These are phyloP conservation scores for Schizothecium vesticola DNA, from an alignment of 495 filamentous ascomycete species.

Conservation along the genomic window DNA sequence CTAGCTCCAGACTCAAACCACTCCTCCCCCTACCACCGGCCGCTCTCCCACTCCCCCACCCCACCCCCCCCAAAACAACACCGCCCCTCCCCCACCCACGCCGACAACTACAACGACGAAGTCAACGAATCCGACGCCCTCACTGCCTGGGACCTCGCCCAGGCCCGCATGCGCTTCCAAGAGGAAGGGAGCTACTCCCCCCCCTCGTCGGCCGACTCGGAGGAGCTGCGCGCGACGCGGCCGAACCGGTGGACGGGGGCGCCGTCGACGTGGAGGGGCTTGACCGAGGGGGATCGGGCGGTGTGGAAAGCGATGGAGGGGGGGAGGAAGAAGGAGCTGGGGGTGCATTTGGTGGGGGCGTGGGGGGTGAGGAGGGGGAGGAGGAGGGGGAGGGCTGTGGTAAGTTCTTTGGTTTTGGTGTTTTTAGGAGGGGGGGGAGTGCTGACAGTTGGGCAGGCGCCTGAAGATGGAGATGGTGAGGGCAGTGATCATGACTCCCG, in stretches of 20 bases:
- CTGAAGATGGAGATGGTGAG: not conserved
- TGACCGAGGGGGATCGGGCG: conserved; percentile 55
- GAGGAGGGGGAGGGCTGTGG: conserved; percentile 15
- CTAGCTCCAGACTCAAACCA: not conserved
- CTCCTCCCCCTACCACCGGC: not conserved
- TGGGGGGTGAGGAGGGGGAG: conserved; percentile 52
- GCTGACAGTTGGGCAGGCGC: not conserved
- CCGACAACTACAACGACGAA: not conserved
- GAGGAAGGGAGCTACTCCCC: not conserved
- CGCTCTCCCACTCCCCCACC: not conserved
- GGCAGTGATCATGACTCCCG: not conserved
- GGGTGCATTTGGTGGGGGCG: conserved; percentile 71
- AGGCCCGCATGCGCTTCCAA: not conserved
- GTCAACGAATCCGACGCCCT: not conserved
- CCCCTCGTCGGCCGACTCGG: conserved; percentile 16
- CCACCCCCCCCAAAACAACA: not conserved
- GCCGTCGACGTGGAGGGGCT: conserved; percentile 52
- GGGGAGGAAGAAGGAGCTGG: conserved; percentile 55
- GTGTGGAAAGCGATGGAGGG: conserved; percentile 54
- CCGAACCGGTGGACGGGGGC: conserved; percentile 52
- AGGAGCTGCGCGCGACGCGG: conserved; percentile 33
- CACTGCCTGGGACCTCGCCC: not conserved
- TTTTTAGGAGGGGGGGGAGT: not conserved
- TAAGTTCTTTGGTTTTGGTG: not conserved
- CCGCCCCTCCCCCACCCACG: not conserved